Conservation (phyloP, 2,329 filamentous ascomycete genomes). For the Bipolaris oryzae region DNA sequence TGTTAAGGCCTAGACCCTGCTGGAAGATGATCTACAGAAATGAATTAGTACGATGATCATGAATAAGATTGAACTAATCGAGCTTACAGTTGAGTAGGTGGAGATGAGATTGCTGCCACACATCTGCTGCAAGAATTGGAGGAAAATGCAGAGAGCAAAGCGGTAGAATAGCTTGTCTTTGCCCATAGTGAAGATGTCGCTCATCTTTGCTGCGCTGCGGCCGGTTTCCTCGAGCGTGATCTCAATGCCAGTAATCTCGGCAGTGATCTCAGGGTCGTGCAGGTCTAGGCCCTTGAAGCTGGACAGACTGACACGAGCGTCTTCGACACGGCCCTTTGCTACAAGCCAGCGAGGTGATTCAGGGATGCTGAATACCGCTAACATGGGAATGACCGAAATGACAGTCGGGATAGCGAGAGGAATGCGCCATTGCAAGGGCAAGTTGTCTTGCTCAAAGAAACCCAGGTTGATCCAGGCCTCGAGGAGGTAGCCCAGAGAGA, state of each 20-base stretch:
- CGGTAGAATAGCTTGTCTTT: constrained; percentile 70
- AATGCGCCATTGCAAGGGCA: constrained; percentile 69
- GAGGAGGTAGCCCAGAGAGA: constrained; percentile 53
- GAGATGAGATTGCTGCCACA: constrained; percentile 57
- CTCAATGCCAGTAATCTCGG: constrained; percentile 66
- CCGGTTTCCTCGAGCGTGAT: constrained; percentile 57
- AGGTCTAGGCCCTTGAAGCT: constrained; percentile 48
- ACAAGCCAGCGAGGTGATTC: constrained; percentile 73
- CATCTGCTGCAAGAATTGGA: constrained; percentile 61
- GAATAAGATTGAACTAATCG: constrained; percentile 53
- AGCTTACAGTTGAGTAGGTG: constrained; percentile 55
- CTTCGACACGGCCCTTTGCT: constrained; percentile 69
- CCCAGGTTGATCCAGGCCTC: constrained; percentile 58
- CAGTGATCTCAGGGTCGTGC: constrained; percentile 62
- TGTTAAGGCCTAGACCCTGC: constrained; percentile 52
- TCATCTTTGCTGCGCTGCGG: constrained; percentile 68
- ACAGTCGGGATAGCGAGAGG: constrained; percentile 71
- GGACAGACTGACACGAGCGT: constrained; percentile 60
- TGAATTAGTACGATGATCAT: background rate
- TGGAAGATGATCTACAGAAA: constrained; percentile 48
- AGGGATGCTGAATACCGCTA: constrained; percentile 69
- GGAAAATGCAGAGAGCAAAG: constrained; percentile 57
- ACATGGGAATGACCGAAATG: constrained; percentile 59
- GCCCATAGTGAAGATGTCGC: constrained; percentile 57
- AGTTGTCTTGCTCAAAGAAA: constrained; percentile 64